These are phyloP conservation scores for Sclerotinia nivalis DNA, from an alignment of 2,329 filamentous ascomycete genomes.

Conservation along the genomic window DNA sequence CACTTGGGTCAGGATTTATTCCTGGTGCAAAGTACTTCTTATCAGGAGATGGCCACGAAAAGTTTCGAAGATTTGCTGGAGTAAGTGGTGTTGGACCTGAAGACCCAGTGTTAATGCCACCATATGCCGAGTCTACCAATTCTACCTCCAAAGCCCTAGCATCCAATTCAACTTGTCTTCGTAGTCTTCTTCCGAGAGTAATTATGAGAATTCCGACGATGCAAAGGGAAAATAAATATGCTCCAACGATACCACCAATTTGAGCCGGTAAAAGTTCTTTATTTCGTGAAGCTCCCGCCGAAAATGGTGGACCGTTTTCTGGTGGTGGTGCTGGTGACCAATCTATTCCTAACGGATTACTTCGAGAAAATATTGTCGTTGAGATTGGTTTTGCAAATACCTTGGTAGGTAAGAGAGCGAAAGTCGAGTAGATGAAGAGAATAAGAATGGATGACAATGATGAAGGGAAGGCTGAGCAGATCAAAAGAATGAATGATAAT, in stretches of 20 bases:
- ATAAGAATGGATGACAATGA: neutral
- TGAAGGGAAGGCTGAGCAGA: neutral
- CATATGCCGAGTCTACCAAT: slow-evolving; percentile 38
- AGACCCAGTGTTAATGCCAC: slow-evolving; percentile 12
- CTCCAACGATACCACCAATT: slow-evolving; percentile 79
- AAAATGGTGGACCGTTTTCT: slow-evolving; percentile 60
- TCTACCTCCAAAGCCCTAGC: slow-evolving; percentile 38
- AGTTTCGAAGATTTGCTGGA: slow-evolving; percentile 44
- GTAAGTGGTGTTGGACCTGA: slow-evolving; percentile 34
- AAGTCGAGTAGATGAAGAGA: neutral
- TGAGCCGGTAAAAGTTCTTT: slow-evolving; percentile 71
- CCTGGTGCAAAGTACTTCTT: slow-evolving; percentile 27
- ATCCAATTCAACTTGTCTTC: slow-evolving; percentile 37
- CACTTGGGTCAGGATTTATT: slow-evolving; percentile 15
- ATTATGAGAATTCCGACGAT: slow-evolving; percentile 69
- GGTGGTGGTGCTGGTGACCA: slow-evolving; percentile 58
- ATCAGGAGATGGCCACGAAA: slow-evolving; percentile 53
- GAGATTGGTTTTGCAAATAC: slow-evolving; percentile 3
- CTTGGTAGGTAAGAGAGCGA: neutral
- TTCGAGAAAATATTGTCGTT: neutral
- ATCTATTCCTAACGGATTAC: slow-evolving; percentile 45
- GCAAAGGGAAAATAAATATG: slow-evolving; percentile 77
- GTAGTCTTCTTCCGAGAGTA: slow-evolving; percentile 58
- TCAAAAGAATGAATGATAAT: slow-evolving; percentile 9
- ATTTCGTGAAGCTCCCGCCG: slow-evolving; percentile 60